These are phyloP conservation scores for Bathelium albidoporum DNA, from an alignment of 495 filamentous ascomycete genomes.

Conservation along the genomic window DNA sequence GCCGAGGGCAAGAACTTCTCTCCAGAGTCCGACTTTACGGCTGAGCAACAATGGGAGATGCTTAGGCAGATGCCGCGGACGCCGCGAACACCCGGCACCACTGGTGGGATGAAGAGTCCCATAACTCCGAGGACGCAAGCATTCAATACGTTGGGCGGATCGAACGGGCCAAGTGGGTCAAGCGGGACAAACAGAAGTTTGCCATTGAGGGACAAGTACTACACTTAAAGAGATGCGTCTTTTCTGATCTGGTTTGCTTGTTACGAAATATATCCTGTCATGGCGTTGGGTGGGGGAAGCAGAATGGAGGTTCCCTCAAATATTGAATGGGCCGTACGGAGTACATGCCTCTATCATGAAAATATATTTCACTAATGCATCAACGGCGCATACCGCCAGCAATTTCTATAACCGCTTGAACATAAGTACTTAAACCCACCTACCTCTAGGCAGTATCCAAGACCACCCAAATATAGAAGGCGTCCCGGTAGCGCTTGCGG, in stretches of 20 bases:
- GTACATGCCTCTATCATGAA: neutral
- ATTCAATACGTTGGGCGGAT: slow-evolving; percentile 18
- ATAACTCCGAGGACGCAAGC: slow-evolving; percentile 35
- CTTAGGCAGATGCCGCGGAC: slow-evolving; percentile 29
- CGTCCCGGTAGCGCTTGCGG: neutral
- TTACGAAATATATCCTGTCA: neutral
- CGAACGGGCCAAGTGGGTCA: neutral
- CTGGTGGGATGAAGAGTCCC: slow-evolving; percentile 21
- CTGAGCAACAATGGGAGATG: slow-evolving; percentile 32
- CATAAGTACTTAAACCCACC: too few relatives aligned
- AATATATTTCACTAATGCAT: neutral
- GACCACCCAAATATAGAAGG: neutral
- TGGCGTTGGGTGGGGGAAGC: neutral
- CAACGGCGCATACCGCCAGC: neutral
- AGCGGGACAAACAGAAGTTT: neutral
- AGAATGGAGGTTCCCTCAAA: neutral
- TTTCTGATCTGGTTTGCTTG: neutral
- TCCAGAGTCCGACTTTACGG: slow-evolving; percentile 23
- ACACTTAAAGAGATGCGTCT: neutral
- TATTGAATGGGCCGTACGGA: neutral
- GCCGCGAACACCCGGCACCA: slow-evolving; percentile 26
- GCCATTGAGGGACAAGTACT: slow-evolving; percentile 3
- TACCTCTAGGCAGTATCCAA: too few relatives aligned
- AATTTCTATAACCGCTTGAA: neutral
- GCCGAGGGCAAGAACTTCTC: slow-evolving; percentile 26